phyloP scores from a whole-genome alignment of 495 filamentous ascomycete species.

The Wilcoxina mikolae region DNA sequence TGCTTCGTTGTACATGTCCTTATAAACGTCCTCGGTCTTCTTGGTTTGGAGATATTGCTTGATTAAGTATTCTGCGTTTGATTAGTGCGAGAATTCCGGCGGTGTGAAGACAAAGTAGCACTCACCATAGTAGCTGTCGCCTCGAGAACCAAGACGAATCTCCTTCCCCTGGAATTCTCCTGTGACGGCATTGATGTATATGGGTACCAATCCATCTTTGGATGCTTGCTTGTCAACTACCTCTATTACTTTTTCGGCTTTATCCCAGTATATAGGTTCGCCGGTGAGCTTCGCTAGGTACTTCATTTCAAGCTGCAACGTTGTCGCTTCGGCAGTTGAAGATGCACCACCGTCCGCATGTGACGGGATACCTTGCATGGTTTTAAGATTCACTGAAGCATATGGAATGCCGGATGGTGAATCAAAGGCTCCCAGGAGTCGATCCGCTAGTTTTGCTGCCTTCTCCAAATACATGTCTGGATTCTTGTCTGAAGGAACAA shows the following conservation, averaged over 20 bases:
- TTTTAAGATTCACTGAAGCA: slow-evolving; percentile 76
- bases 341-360: slow-evolving; percentile 81
- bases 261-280: slow-evolving; percentile 78
- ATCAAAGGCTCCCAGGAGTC: slow-evolving; percentile 75
- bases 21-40: slow-evolving; percentile 70
- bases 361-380: slow-evolving; percentile 54
- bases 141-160: slow-evolving; percentile 81
- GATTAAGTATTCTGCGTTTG: slow-evolving; percentile 63
- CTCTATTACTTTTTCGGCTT: slow-evolving; percentile 80
- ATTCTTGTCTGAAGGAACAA: slow-evolving; percentile 40
- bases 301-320: slow-evolving; percentile 90
- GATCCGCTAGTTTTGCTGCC: slow-evolving; percentile 78
- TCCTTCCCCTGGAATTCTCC: slow-evolving; percentile 69
- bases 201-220: slow-evolving; percentile 75
- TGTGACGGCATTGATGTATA: slow-evolving; percentile 66
- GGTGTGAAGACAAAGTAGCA: background rate
- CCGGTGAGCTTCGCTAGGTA: slow-evolving; percentile 92
- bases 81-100: slow-evolving; percentile 11
- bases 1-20: slow-evolving; percentile 83
- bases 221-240: slow-evolving; percentile 65
- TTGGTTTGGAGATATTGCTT: slow-evolving; percentile 93
- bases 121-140: slow-evolving; percentile 83
- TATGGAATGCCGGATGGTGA: slow-evolving; percentile 74
- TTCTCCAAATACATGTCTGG: slow-evolving; percentile 95
- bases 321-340: slow-evolving; percentile 83